Evolutionary conservation across 164 flowering plant genomes (phyloP).

Genomic region (Litsea cubeba): DNA sequence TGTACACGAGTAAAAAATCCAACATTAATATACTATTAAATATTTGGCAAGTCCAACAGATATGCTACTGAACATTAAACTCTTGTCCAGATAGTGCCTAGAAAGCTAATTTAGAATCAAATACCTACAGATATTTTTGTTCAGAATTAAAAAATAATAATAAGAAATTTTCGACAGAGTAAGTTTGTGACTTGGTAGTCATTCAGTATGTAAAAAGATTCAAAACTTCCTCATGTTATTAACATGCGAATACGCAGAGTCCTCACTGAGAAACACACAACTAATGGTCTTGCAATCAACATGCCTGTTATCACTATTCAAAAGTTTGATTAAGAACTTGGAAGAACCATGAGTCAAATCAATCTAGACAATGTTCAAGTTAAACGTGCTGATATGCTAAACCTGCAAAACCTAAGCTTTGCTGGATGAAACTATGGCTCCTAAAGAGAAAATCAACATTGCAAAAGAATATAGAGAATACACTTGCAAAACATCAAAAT

Average conservation of each 20-base stretch:
- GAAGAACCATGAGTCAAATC: not conserved
- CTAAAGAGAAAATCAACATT: too few relatives aligned
- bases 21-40: not conserved
- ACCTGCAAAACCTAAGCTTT: too few relatives aligned
- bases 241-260: too few relatives aligned
- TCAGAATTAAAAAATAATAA: not conserved
- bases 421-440: too few relatives aligned
- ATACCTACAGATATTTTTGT: not conserved
- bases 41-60: not conserved
- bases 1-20: too few relatives aligned
- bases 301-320: not conserved
- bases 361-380: too few relatives aligned
- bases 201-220: not conserved
- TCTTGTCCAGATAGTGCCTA: not conserved
- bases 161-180: not conserved
- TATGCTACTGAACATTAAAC: not conserved
- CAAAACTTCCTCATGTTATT: not conserved
- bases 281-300: too few relatives aligned
- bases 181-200: not conserved
- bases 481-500: too few relatives aligned
- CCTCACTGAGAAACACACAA: too few relatives aligned
- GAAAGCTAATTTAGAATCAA: not conserved
- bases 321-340: not conserved
- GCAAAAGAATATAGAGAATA: too few relatives aligned
- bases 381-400: too few relatives aligned